Base-by-base conservation (phyloP, 345 rosid genomes). In the Hibiscus tridactylites region DNA sequence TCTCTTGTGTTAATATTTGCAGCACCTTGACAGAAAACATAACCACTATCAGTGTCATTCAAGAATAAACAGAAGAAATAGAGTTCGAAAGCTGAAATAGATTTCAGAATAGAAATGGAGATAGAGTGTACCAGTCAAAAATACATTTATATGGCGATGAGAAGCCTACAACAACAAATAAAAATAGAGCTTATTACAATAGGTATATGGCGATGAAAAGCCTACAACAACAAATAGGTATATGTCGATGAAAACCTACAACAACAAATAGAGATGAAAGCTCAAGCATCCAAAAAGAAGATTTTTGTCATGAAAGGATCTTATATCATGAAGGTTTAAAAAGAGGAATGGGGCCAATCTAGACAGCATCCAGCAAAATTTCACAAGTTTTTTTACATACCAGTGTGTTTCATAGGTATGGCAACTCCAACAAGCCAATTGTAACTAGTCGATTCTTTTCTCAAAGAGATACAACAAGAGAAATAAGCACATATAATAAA, bases 131-230 rank as follows among this genome's bases (percentile, higher is more conserved):
- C 99, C 24, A 21, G 0, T 21, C 0, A 21, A 21, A 21, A 1
- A 0, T 21, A 21, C 1, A 21, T 21, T 21, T 21, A 21, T 21
- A 21, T 21, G 24, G 24, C 24, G 24, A 21, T 21, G 24, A 21
- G 0, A 21, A 21, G 24, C 1, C 24, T 21, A 21, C 24, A 21
- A 21, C 0, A 21, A 21, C 24, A 21, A 21, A 21, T 21, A 21
- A 21, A 21, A 21, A 21, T 0, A 21, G 24, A 21, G 24, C 97
- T 86, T 75, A 92, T 78, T 71, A 95, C 85, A 61, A 88, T 79
- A 39, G 99, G 97, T 44, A 92, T 82, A 79, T 95, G 97, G n/a
- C 97, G 97, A 85, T 95, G 96, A 74, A 95, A 82, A 76, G 97
- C 96, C 99, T 95, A 85, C 76, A 73, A 49, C 53, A 53, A 33